Evolutionary conservation across 148 eudicot genomes (phyloP), one percentile per base, ranked within the genome.

Genomic region (Rhododendron griersonianum): DNA sequence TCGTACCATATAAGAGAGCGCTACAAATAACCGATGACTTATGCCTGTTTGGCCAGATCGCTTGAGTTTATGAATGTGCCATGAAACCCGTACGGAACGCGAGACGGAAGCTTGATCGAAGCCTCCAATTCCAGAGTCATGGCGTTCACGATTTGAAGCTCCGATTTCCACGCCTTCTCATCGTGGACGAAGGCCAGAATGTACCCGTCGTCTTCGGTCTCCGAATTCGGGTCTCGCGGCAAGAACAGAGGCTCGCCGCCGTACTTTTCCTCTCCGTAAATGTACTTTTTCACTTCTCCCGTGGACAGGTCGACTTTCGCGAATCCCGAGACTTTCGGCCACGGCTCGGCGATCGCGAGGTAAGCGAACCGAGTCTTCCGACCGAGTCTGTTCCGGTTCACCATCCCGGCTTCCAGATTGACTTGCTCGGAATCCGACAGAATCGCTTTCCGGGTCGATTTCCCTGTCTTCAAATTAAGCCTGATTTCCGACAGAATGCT

Each of bases 241-340:
- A 87, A n/a, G 33, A 89, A 89, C 61, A 87, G 37, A 25, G 90
- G 90, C 83, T 89, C 90, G n/a, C 90, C 90, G 11, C 90, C 90
- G 39, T 89, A 89, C 83, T 83, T 84, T 5, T 59, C 50, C 0
- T 84, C 83, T 0, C 90, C 87, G 47, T 89, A 89, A 0, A 87
- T 75, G 59, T 57, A 87, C 39, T 89, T 89, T 4, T 89, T 59
- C 1, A 89, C 63, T 33, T 89, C 83, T 13, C 90, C 90, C 0
- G 87, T 33, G 6, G 67, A 77, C 13, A 86, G 73, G 35, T 89
- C 87, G 73, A 89, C 90, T 37, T 89, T 89, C 5, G 90, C 90
- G 63, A 89, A 77, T 4, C 90, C 90, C 2, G 90, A 89, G 1
- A 89, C 88, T 78, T 87, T 89, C 1, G 90, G 90, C 90, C 88